Evolutionary conservation across 129 eudicot genomes (phyloP), one percentile per base, ranked within the genome.

Genomic region (Pittosporum tobira): DNA sequence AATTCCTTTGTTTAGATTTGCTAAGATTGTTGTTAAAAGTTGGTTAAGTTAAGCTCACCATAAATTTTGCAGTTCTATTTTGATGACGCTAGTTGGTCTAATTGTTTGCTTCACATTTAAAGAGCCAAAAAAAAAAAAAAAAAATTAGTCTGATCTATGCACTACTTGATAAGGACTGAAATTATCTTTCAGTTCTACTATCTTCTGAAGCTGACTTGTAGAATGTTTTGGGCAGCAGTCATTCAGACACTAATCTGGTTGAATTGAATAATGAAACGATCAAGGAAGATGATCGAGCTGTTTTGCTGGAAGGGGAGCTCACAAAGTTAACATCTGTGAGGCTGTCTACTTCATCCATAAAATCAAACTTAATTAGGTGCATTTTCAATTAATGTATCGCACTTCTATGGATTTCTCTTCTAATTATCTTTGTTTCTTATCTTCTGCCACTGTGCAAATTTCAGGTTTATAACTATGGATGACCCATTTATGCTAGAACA

Each of bases 401-500:
- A 6, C 37, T 57, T 70, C 45, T 19, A 9, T 36, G 20, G 40
- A 11, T 47, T 56, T 25, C 31, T 21, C 62, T 23, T 48, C 20
- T n/a, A n/a, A n/a, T n/a, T n/a, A 36, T 36, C 19, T 12, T 11
- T 59, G 4, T 36, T 59, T 31, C 37, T 62, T 40, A 67, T 63
- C 49, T 70, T 70, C 48, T 52, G 42, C 50, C 34, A 24, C 59
- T 67, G 49, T 64, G 67, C 47, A 29, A 42, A 34, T 53, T 77
- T 8, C 66, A 91, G 99, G 79, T 91, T 91, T 77, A 30, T 91
- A 60, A 69, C 77, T 22, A 87, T 91, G 99, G 96, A 91, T 25
- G 99, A 87, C 52, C 62, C 91, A 11, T 91, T 86, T 73, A 66
- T 91, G 82, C 84, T 91, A 52, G 99, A 87, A 69, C 84, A 87